These are phyloP conservation scores for Pisolithus microcarpus DNA, from an alignment of 768 basidiomycete genomes.

Conservation along the genomic window DNA sequence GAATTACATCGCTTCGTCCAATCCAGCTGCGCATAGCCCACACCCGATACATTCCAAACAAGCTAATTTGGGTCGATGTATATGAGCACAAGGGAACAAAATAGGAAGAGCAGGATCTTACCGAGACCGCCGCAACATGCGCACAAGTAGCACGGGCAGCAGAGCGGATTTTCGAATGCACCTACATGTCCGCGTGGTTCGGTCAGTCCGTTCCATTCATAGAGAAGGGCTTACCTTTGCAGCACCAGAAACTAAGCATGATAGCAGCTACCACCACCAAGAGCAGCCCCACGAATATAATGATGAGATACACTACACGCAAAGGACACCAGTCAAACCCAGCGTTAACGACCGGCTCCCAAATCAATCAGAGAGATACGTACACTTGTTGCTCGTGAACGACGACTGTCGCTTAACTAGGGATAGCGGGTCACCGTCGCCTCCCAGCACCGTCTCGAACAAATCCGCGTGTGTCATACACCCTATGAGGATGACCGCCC, in stretches of 20 bases:
- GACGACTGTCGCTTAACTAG: slow-evolving; percentile 21
- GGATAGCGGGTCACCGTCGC: slow-evolving; percentile 24
- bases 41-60: slow-evolving; percentile 68
- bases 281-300: slow-evolving; percentile 57
- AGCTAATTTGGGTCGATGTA: slow-evolving; percentile 27
- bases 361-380: slow-evolving; percentile 10
- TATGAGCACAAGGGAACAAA: slow-evolving; percentile 1
- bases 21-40: slow-evolving; percentile 54
- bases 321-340: not conserved
- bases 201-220: not conserved
- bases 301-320: slow-evolving; percentile 50
- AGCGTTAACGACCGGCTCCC: not conserved
- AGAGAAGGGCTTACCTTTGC: slow-evolving; percentile 35
- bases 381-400: slow-evolving; percentile 38
- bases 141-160: slow-evolving; percentile 67
- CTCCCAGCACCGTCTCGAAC: slow-evolving; percentile 14
- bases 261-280: slow-evolving; percentile 47
- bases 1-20: slow-evolving; percentile 20
- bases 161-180: slow-evolving; percentile 54
- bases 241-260: slow-evolving; percentile 62
- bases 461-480: slow-evolving; percentile 24
- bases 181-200: slow-evolving; percentile 24
- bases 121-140: slow-evolving; percentile 67
- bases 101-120: slow-evolving; percentile 19
- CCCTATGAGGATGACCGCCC: slow-evolving; percentile 25